Base-by-base conservation (phyloP, 139 green algal species). In the Chlamydomonas asymmetrica region DNA sequence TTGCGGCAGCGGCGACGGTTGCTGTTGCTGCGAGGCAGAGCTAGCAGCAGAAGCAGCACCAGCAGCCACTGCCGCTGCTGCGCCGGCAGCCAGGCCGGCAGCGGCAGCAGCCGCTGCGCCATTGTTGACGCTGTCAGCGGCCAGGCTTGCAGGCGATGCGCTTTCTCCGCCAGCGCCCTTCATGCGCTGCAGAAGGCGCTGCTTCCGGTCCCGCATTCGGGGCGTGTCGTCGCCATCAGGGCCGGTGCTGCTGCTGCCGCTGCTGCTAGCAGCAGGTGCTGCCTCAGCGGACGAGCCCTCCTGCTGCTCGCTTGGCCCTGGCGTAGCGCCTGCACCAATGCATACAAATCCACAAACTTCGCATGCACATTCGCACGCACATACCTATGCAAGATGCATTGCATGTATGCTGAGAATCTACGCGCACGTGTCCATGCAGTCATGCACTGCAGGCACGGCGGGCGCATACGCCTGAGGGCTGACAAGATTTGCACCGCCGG, bases 161-260 rank as follows among this genome's bases (percentile, higher is more conserved):
- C n/a, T n/a, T n/a, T n/a, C n/a, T n/a, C n/a, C n/a, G 20, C 41
- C 25, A 3, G 18, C 37, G 9, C 75, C 75, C 57, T 75, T 73
- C 75, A 81, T 81, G 6, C 75, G 57, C 75, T 81, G 56, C 61
- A 77, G 37, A 38, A 78, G 61, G 61, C 38, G 39, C 54, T 71
- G 64, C 16, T 48, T 63, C 32, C 54, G 78, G 41, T 71, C 50
- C 68, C 66, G 68, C 68, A 35, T 8, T 20, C 31, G 61, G 20
- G 18, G 66, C 8, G 27, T 29, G 66, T 48, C 31, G 45, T 25
- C 9, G 66, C 23, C 48, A 73, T 20, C 48, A 41, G 13, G 32
- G 29, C 27, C 34, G 66, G 39, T 13, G 66, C 61, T 56, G 43
- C 64, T 63, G 72, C 23, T 29, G 22, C 43, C 60, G 37, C 66